Conservation (phyloP, 225 moss, liverwort and hornwort species). For the Sphagnum tenellum region DNA sequence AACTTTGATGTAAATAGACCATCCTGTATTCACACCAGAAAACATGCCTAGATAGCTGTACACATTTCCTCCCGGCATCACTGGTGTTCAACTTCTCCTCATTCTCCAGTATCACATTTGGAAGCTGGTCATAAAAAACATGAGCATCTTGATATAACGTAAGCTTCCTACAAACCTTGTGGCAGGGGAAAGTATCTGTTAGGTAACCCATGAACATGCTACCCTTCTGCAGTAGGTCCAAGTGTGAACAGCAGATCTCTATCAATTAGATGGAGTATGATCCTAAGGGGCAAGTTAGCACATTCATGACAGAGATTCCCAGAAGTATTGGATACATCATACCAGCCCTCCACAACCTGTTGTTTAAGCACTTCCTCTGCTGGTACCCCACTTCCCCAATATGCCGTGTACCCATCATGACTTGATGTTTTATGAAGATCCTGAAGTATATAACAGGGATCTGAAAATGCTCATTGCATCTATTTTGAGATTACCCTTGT, state of each 20-base stretch:
- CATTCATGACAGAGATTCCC: constrained; percentile 43
- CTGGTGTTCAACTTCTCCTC: constrained; percentile 46
- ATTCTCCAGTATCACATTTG: constrained; percentile 47
- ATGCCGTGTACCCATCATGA: constrained; percentile 66
- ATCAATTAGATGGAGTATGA: constrained; percentile 43
- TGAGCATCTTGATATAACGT: constrained; percentile 82
- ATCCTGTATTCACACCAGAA: constrained; percentile 79
- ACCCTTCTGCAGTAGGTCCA: constrained; percentile 36
- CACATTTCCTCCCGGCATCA: constrained; percentile 89
- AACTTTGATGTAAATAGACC: constrained; percentile 70
- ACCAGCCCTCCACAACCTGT: constrained; percentile 56
- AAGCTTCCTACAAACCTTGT: constrained; percentile 42
- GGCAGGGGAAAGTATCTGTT: constrained; percentile 68
- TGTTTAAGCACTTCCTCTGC: constrained; percentile 27
- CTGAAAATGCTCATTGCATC: constrained; percentile 66
- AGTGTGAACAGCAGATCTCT: constrained; percentile 32
- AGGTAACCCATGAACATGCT: constrained; percentile 37
- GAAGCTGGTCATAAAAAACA: constrained; percentile 61
- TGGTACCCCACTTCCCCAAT: constrained; percentile 57
- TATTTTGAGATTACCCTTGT: constrained; percentile 55
- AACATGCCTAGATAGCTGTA: constrained; percentile 63
- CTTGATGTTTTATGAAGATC: constrained; percentile 67
- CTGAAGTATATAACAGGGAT: constrained; percentile 66
- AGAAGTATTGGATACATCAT: constrained; percentile 26
- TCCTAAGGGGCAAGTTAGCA: constrained; percentile 40